Evolutionary conservation across 805 yeast species (phyloP), one percentile per base, ranked within the genome.

Genomic region (Schizosaccharomyces cryophilus): DNA sequence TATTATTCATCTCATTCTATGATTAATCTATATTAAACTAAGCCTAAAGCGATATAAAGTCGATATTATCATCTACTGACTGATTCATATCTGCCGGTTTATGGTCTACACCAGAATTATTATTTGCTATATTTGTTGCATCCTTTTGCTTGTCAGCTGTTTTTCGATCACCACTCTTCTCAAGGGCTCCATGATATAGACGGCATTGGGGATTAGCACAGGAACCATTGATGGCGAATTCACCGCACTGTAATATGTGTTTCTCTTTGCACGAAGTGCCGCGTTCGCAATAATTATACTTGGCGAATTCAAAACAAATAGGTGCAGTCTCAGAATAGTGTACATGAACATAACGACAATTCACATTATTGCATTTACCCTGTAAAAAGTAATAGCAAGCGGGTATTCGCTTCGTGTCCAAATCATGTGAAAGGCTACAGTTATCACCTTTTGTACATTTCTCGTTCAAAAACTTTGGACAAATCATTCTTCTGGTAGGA

Each of bases 191-290:
- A 69, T 84, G 90, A 45, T 67, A 67, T 58, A 85, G 71, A n/a
- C 70, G 69, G 67, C 90, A 85, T 24, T 69, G 66, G 30, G 68
- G 70, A 56, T 56, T 56, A 1, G 80, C 74, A 68, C 94, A 85
- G 40, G 65, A 66, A 13, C 83, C 84, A n/a, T 73, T 73, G 63
- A 79, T 81, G 64, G 79, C 82, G 65, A 76, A 78, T 66, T 85
- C 90, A 0, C 94, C 90, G 70, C 94, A 85, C 62, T 79, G 78
- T 65, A 73, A 77, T 17, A 71, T 69, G 67, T 85, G 95, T 42
- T 76, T 69, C 58, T 77, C 75, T 5, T 77, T 74, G 67, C 94
- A 85, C 38, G 66, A 64, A 30, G 70, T 66, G 0, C 93, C 95
- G 29, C 78, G 69, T 38, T 73, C 77, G 69, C 94, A 86, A 71